Evolutionary conservation across 805 yeast genomes (phyloP).

Genomic region (Kluyveromyces starmeri): DNA sequence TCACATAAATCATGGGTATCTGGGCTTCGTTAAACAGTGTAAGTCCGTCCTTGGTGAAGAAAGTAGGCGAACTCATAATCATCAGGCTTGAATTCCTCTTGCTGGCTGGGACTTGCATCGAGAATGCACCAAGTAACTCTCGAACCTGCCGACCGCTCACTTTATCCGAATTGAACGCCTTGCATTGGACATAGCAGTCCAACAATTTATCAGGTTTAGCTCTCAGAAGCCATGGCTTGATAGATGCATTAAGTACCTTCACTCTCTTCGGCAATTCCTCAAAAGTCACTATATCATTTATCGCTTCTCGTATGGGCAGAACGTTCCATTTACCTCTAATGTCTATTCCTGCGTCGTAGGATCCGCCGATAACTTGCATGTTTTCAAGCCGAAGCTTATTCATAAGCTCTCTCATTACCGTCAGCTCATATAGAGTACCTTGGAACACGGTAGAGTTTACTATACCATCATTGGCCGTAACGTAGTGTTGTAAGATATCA

Average conservation of each 20-base stretch:
- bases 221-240: conserved; percentile 18
- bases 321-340: conserved; percentile 24
- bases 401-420: conserved; percentile 24
- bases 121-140: conserved; percentile 26
- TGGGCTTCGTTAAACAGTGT: conserved; percentile 20
- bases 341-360: conserved; percentile 29
- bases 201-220: conserved; percentile 9
- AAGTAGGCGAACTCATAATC: conserved; percentile 27
- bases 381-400: conserved; percentile 20
- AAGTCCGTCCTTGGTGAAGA: conserved; percentile 25
- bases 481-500: conserved; percentile 12
- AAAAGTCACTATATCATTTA: conserved; percentile 6
- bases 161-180: conserved; percentile 22
- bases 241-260: conserved; percentile 11
- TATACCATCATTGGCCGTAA: conserved; percentile 16
- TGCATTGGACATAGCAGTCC: conserved; percentile 26
- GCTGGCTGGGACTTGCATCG: conserved; percentile 13
- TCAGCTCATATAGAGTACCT: conserved; percentile 28
- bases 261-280: conserved; percentile 13
- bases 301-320: conserved; percentile 9
- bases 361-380: conserved; percentile 24
- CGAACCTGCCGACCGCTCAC: conserved; percentile 26
- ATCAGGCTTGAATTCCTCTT: conserved; percentile 18
- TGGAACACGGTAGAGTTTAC: conserved; percentile 25
- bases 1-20: conserved; percentile 25